phyloP scores from a whole-genome alignment of 1,139 yeast genomes.

The Yamadazyma triangularis region DNA sequence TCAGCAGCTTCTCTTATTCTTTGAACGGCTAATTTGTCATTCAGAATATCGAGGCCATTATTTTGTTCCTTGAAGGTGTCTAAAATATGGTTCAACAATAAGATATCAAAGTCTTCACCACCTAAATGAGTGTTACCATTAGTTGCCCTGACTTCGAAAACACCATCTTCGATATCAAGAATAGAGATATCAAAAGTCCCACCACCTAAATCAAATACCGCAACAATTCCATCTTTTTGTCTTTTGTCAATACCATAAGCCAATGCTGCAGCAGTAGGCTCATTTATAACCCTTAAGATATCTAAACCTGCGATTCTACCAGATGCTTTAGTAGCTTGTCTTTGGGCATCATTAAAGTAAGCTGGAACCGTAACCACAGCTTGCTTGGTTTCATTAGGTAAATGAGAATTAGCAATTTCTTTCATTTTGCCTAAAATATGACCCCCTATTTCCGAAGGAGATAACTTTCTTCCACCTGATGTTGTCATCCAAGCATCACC shows the following conservation, averaged over 20 bases:
- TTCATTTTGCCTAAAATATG: slow-evolving; percentile 52
- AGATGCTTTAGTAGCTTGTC: slow-evolving; percentile 73
- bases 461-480: slow-evolving; percentile 27
- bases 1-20: slow-evolving; percentile 73
- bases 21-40: slow-evolving; percentile 51
- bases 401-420: slow-evolving; percentile 46
- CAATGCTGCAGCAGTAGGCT: slow-evolving; percentile 80
- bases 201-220: slow-evolving; percentile 80
- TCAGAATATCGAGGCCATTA: slow-evolving; percentile 41
- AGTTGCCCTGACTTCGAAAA: slow-evolving; percentile 78
- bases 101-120: slow-evolving; percentile 75
- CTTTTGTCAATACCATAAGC: slow-evolving; percentile 66
- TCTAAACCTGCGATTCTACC: slow-evolving; percentile 65
- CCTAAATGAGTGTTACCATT: slow-evolving; percentile 83
- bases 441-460: slow-evolving; percentile 59
- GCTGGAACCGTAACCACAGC: slow-evolving; percentile 83
- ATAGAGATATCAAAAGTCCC: slow-evolving; percentile 82
- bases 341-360: slow-evolving; percentile 71
- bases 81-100: slow-evolving; percentile 51
- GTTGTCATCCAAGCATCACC: slow-evolving; percentile 65
- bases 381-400: slow-evolving; percentile 38
- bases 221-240: slow-evolving; percentile 52
- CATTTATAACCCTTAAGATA: slow-evolving; percentile 67
- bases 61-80: slow-evolving; percentile 38
- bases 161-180: slow-evolving; percentile 75